These are phyloP conservation scores for Kregervanrija pseudodelftensis DNA, from an alignment of 805 yeast genomes.

Conservation along the genomic window DNA sequence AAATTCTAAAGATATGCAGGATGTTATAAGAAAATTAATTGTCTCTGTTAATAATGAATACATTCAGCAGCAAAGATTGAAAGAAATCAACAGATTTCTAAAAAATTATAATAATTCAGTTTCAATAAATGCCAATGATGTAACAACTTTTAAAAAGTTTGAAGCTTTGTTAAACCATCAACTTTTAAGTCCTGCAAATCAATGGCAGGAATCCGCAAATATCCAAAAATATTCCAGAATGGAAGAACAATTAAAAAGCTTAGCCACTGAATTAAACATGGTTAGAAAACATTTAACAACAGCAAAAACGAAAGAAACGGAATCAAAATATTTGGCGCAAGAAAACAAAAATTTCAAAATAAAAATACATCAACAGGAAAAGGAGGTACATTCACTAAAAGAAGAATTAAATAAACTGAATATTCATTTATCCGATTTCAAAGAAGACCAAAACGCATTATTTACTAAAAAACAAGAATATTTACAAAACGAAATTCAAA, in stretches of 20 bases:
- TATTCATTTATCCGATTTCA: too few species aligned
- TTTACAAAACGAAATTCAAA: too few species aligned
- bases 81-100: conserved; percentile 48
- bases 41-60: conserved; percentile 51
- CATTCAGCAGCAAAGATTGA: conserved; percentile 49
- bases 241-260: conserved; percentile 15
- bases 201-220: neutral
- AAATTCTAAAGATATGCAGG: conserved; percentile 47
- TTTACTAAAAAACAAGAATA: too few species aligned
- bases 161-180: neutral
- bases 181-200: too few species aligned
- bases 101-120: conserved; percentile 34
- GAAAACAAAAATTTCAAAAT: conserved; percentile 7
- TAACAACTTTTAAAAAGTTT: neutral
- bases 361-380: neutral
- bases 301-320: conserved; percentile 14
- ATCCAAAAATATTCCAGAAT: conserved; percentile 7
- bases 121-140: conserved; percentile 1
- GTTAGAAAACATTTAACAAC: conserved; percentile 16
- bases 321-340: conserved; percentile 5
- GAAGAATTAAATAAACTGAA: neutral
- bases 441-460: too few species aligned
- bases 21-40: conserved; percentile 47
- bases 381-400: neutral
- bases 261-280: conserved; percentile 15